phyloP scores from a whole-genome alignment of 2,329 filamentous ascomycete genomes.

The Calonectria hawksworthii region DNA sequence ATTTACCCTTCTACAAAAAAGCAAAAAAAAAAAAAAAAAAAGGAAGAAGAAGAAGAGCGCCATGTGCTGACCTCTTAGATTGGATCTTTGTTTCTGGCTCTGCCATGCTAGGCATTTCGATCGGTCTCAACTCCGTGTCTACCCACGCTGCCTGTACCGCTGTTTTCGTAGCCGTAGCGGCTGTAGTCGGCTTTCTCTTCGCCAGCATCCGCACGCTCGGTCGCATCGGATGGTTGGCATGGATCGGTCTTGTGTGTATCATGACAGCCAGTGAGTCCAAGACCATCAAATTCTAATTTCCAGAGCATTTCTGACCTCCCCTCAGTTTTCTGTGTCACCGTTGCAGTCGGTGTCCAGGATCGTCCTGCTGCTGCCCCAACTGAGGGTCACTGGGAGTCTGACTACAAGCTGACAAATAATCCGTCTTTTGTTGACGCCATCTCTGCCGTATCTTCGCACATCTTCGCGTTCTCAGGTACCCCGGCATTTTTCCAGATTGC shows the following conservation, averaged over 20 bases:
- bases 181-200: conserved; percentile 10
- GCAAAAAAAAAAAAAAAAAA: too few species aligned
- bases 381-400: conserved; percentile 43
- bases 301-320: not conserved
- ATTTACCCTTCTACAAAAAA: not conserved
- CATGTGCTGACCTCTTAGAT: not conserved
- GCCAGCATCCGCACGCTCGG: conserved; percentile 7
- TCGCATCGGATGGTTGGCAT: conserved; percentile 1
- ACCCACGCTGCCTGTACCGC: not conserved
- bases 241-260: not conserved
- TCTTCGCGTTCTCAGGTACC: conserved; percentile 55
- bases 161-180: not conserved
- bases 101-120: not conserved
- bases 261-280: not conserved
- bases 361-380: conserved; percentile 32
- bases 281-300: not conserved
- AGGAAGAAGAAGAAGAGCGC: too few species aligned
- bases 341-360: conserved; percentile 38
- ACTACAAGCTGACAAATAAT: conserved; percentile 47
- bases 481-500: conserved; percentile 51
- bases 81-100: not conserved
- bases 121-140: not conserved
- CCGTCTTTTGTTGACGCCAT: conserved; percentile 50
- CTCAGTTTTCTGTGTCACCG: conserved; percentile 37
- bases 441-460: conserved; percentile 48